Base-by-base conservation (phyloP, 306 rosid genomes). In the Pyrus pyrifolia region DNA sequence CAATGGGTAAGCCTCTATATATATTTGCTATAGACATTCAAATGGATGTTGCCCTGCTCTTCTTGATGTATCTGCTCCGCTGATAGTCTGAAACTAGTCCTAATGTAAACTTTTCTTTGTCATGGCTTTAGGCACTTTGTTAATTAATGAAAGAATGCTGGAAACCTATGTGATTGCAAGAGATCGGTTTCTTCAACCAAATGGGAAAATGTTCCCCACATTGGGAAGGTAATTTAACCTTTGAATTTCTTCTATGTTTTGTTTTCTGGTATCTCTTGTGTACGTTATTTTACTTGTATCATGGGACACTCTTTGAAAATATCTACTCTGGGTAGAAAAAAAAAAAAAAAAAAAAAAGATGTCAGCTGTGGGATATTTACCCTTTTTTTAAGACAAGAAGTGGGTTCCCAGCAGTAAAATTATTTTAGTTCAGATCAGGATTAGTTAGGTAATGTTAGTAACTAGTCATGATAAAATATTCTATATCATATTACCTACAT, bases 121-220 rank as follows among this genome's bases (percentile, higher is more conserved):
- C 55, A 35, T 83, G 79, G 74, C 46, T 75, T 44, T 62, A 93
- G 98, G 98, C 61, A 94, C 97, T 74, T 81, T 94, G 84, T 84
- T 94, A 73, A 86, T 94, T 30, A 94, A 94, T 70, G 98, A 94
- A 86, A 90, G 98, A 83, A 94, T 94, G 98, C 83, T 94, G 78
- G 98, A 94, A 85, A 87, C 98, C 73, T 94, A 94, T 78, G 98
- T 94, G 75, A 94, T 94, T 74, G 98, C 98, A 57, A 86, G 98
- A 82, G 98, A 94, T 87, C 91, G 98, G 59, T 94, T 94, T 85
- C 92, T 94, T 59, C 75, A 70, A 71, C 91, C 93, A 80, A 76
- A 82, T 67, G 98, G 97, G 67, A 91, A 91, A 85, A 91, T 94
- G 98, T 91, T 94, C 83, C 98, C 98, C 67, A 75, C 83, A 19